Conservation (phyloP, 148 eudicot species). For the Tetragonia tetragonoides region DNA sequence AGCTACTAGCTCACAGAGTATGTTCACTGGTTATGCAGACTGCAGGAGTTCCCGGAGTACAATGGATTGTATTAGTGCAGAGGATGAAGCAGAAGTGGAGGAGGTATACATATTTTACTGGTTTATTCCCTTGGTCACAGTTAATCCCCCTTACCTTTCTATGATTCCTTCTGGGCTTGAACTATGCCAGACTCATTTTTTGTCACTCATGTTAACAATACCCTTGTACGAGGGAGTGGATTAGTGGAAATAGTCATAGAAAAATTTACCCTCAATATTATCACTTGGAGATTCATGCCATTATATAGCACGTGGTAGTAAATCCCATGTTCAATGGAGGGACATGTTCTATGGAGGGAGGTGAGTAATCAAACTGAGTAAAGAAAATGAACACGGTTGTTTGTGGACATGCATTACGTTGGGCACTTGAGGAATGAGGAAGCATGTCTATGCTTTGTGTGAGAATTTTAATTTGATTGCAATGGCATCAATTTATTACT, state of each 20-base stretch:
- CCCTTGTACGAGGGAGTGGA: not conserved
- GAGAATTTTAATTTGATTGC: not conserved
- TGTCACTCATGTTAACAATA: not conserved
- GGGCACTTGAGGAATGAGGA: not conserved
- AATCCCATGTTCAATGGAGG: not conserved
- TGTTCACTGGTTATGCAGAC: conserved; percentile 12
- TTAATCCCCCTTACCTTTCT: not conserved
- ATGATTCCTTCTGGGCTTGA: not conserved
- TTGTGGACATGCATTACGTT: not conserved
- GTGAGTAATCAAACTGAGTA: not conserved
- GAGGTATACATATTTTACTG: conserved; percentile 31
- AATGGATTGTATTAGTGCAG: conserved; percentile 25
- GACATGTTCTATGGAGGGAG: not conserved
- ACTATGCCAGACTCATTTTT: not conserved
- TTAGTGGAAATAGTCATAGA: not conserved
- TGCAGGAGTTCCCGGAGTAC: conserved; percentile 29
- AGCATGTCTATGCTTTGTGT: not conserved
- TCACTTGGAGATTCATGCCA: not conserved
- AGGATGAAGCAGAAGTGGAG: conserved; percentile 45
- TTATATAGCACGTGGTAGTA: not conserved
- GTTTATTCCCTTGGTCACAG: not conserved
- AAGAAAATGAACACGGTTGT: not conserved
- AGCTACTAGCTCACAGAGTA: not conserved
- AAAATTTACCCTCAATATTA: not conserved
- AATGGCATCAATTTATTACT: not conserved